These are phyloP conservation scores for Mycena vitilis DNA, from an alignment of 768 basidiomycete genomes.

Conservation along the genomic window DNA sequence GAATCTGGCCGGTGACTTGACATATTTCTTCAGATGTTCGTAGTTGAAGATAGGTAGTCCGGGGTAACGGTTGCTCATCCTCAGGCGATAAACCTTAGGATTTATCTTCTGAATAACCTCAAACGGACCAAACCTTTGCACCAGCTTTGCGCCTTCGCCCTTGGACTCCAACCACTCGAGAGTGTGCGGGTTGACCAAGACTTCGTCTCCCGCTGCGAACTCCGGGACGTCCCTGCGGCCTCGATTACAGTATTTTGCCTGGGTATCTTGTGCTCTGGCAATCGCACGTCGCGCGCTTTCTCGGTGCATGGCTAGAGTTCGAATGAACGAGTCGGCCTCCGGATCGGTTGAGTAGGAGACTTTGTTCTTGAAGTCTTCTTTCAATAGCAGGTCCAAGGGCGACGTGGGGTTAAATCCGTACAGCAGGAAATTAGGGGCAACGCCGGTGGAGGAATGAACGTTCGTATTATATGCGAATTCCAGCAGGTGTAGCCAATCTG, in stretches of 20 bases:
- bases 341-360: neutral
- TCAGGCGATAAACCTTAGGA: neutral
- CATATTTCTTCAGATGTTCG: too few relatives aligned
- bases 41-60: constrained; percentile 3
- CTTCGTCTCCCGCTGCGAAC: neutral
- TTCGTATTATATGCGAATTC: too few relatives aligned
- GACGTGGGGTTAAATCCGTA: neutral
- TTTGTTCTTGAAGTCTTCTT: neutral
- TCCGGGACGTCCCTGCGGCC: neutral
- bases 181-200: neutral
- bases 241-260: neutral
- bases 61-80: neutral
- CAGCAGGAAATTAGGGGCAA: neutral
- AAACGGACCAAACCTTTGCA: constrained; percentile 2
- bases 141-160: neutral
- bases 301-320: neutral
- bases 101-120: neutral
- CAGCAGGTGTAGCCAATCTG: too few relatives aligned
- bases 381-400: neutral
- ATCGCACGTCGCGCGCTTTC: neutral
- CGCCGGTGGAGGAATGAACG: neutral
- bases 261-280: neutral
- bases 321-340: neutral
- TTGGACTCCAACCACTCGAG: constrained; percentile 3
- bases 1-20: too few relatives aligned